Conservation (phyloP, 371 early-diverging fungal genomes). For the Zychaea mexicana region DNA sequence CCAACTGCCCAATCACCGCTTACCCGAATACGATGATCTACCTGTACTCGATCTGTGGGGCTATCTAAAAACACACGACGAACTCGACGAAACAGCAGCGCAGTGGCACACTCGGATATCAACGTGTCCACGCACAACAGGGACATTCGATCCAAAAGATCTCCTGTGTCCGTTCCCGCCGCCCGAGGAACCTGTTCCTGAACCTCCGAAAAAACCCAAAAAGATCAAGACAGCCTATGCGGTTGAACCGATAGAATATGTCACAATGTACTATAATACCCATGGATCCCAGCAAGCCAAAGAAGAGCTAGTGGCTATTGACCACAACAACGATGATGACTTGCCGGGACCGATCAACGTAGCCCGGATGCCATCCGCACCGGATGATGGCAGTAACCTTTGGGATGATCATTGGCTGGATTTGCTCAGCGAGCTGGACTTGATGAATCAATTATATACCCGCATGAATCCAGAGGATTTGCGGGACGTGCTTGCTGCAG, state of each 20-base stretch:
- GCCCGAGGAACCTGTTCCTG: not conserved
- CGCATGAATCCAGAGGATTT: constrained; percentile 1
- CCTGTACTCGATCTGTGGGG: constrained; percentile 69
- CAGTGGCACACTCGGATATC: constrained; percentile 55
- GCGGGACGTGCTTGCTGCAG: constrained; percentile 14
- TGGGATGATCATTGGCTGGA: constrained; percentile 40
- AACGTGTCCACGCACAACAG: constrained; percentile 41
- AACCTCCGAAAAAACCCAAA: constrained; percentile 17
- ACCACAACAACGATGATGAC: constrained; percentile 14
- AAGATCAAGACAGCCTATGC: constrained; percentile 19
- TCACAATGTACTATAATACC: constrained; percentile 2
- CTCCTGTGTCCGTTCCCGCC: constrained; percentile 42
- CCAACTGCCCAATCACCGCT: constrained; percentile 52
- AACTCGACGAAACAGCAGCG: constrained; percentile 45
- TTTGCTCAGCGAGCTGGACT: constrained; percentile 26
- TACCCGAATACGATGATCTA: constrained; percentile 54
- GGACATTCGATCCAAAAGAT: constrained; percentile 49
- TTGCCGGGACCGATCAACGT: constrained; percentile 44
- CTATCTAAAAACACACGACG: constrained; percentile 42
- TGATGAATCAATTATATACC: constrained; percentile 5
- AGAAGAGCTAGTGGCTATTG: too few relatives aligned
- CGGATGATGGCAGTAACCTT: constrained; percentile 20
- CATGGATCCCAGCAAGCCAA: not conserved
- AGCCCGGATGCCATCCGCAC: constrained; percentile 28
- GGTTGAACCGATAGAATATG: constrained; percentile 38